Evolutionary conservation across 2,329 filamentous ascomycete genomes (phyloP).

Genomic region (Colletotrichum paranaense): DNA sequence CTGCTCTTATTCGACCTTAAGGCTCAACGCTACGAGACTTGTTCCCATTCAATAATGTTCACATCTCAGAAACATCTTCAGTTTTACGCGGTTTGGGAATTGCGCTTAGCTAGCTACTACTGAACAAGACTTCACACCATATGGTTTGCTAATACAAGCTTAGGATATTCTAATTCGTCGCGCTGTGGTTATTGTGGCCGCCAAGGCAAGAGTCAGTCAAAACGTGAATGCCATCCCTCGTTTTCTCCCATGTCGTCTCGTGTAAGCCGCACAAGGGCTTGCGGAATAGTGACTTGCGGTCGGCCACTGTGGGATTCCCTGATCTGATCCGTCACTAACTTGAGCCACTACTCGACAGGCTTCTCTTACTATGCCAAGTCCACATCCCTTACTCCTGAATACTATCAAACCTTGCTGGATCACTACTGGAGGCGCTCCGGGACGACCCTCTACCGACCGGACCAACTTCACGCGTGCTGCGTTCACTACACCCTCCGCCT

Average conservation of each 20-base stretch:
- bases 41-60: background rate
- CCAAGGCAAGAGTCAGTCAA: slow-evolving; percentile 61
- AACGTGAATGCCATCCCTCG: slow-evolving; percentile 52
- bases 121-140: background rate
- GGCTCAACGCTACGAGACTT: background rate
- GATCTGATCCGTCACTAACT: slow-evolving; percentile 36
- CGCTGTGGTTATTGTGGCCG: slow-evolving; percentile 65
- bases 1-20: background rate
- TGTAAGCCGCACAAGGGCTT: background rate
- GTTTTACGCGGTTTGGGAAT: background rate
- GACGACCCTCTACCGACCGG: slow-evolving; percentile 79
- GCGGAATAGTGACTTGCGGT: background rate
- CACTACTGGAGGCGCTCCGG: slow-evolving; percentile 83
- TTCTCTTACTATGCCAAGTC: slow-evolving; percentile 78
- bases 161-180: slow-evolving; percentile 64
- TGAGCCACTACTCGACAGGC: slow-evolving; percentile 57
- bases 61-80: background rate
- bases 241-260: slow-evolving; percentile 5
- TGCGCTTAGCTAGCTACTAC: background rate
- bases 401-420: slow-evolving; percentile 80
- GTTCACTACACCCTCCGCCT: slow-evolving; percentile 89
- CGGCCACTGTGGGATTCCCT: slow-evolving; percentile 1
- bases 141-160: slow-evolving; percentile 3
- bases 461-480: slow-evolving; percentile 85
- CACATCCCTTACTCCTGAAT: slow-evolving; percentile 68